These are phyloP conservation scores for Candida piceae DNA, from an alignment of 805 yeast species.

Conservation along the genomic window DNA sequence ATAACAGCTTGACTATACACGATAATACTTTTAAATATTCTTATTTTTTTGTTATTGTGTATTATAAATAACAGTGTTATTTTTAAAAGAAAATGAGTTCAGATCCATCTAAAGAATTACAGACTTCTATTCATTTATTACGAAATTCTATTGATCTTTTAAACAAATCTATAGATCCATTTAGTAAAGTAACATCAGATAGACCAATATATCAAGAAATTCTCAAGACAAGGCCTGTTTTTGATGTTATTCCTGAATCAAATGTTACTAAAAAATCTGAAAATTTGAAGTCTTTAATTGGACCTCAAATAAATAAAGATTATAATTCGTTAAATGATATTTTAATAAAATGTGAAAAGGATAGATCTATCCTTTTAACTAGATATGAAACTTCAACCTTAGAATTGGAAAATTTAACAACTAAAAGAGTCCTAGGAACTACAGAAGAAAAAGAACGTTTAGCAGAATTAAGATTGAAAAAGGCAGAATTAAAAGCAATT, in stretches of 20 bases:
- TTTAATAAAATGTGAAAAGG: constrained; percentile 30
- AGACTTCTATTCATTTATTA: constrained; percentile 13
- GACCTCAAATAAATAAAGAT: constrained; percentile 37
- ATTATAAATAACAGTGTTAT: too few species aligned
- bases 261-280: constrained; percentile 39
- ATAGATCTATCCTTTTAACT: constrained; percentile 29
- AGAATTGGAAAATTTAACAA: constrained; percentile 26
- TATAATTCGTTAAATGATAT: constrained; percentile 30
- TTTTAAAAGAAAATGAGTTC: too few species aligned
- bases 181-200: constrained; percentile 31
- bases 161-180: constrained; percentile 12
- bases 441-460: constrained; percentile 16
- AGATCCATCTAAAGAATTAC: constrained; percentile 10
- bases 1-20: too few species aligned
- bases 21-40: too few species aligned
- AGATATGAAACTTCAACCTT: constrained; percentile 38
- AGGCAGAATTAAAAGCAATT: constrained; percentile 4
- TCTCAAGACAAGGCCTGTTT: constrained; percentile 41
- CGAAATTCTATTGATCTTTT: constrained; percentile 15
- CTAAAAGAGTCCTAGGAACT: constrained; percentile 2
- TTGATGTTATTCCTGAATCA: constrained; percentile 46
- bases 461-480: background rate
- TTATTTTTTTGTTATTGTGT: too few species aligned
- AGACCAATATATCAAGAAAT: constrained; percentile 35
- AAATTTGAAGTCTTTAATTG: constrained; percentile 32